A percentile compares a stretch with the other conserved stretches of the same genome.
Conservation (phyloP, 805 yeast genomes). For the Starmerella geochares region DNA sequence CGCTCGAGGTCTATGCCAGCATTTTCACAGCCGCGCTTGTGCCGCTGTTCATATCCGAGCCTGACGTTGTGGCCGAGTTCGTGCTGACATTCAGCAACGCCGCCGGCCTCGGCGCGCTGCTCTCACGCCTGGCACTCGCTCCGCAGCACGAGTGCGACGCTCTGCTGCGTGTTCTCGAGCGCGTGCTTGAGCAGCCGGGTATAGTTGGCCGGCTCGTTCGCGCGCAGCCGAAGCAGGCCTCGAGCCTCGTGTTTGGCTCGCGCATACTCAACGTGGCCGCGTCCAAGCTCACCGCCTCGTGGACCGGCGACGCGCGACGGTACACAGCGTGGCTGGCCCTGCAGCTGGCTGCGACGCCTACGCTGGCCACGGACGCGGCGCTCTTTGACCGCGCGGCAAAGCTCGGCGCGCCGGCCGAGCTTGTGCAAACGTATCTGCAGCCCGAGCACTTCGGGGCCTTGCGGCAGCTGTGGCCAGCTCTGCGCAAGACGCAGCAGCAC, state of each 20-base stretch:
- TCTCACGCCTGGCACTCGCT: conserved; percentile 9
- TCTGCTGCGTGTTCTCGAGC: conserved; percentile 5
- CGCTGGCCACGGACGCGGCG: conserved; percentile 6
- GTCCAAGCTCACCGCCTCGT: conserved; percentile 4
- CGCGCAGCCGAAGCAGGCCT: background rate
- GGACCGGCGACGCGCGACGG: conserved; percentile 19
- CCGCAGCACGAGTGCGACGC: conserved; percentile 3
- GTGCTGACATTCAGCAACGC: conserved; percentile 9
- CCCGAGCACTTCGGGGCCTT: conserved; percentile 5
- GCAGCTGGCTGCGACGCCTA: conserved; percentile 12
- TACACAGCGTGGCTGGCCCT: conserved; percentile 25
- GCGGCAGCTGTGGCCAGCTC: background rate
- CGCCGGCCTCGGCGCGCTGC: conserved; percentile 14
- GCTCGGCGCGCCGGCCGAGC: conserved; percentile 24
- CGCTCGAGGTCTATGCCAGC: conserved; percentile 12
- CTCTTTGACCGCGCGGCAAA: conserved; percentile 24
- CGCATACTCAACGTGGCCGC: conserved; percentile 12
- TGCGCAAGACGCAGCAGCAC: conserved; percentile 20
- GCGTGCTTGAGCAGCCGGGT: background rate
- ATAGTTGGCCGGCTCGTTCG: conserved; percentile 1
- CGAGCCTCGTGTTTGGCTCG: conserved; percentile 18
- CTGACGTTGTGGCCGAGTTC: background rate
- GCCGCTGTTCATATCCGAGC: conserved; percentile 1
- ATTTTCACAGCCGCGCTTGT: conserved; percentile 8
- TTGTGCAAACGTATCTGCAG: conserved; percentile 13